Conservation (phyloP, 371 early-diverging fungal genomes). For the Mortierella sp. region DNA sequence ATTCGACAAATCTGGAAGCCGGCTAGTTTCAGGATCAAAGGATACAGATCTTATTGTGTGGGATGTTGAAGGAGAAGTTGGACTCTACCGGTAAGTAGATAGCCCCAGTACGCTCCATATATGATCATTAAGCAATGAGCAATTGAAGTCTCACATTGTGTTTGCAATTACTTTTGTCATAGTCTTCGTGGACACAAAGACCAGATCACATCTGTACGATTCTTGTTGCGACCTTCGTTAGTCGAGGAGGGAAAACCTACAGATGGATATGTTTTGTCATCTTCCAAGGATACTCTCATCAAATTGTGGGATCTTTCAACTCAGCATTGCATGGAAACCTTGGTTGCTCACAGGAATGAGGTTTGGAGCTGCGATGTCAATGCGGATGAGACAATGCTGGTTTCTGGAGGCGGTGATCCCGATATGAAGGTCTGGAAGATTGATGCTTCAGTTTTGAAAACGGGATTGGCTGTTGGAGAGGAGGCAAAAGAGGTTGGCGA, state of each 20-base stretch:
- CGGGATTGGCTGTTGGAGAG: slow-evolving; percentile 53
- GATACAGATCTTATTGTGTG: slow-evolving; percentile 96
- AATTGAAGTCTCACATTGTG: background rate
- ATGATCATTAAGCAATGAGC: background rate
- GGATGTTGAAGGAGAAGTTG: slow-evolving; percentile 94
- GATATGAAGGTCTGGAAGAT: slow-evolving; percentile 91
- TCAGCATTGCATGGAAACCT: slow-evolving; percentile 94
- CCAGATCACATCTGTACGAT: slow-evolving; percentile 79
- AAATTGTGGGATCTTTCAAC: slow-evolving; percentile 96
- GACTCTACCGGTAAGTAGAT: slow-evolving; percentile 71
- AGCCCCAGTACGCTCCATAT: background rate
- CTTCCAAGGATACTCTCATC: slow-evolving; percentile 94
- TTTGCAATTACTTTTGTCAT: background rate
- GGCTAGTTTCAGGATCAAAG: slow-evolving; percentile 90
- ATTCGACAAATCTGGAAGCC: slow-evolving; percentile 83
- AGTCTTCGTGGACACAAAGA: slow-evolving; percentile 96
- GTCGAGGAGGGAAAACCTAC: slow-evolving; percentile 57
- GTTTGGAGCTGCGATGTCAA: slow-evolving; percentile 88
- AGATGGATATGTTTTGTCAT: slow-evolving; percentile 83
- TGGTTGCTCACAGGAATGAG: slow-evolving; percentile 93
- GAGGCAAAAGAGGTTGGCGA: slow-evolving; percentile 59
- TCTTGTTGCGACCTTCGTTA: slow-evolving; percentile 43
- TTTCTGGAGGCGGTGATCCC: slow-evolving; percentile 90
- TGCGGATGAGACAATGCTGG: slow-evolving; percentile 69
- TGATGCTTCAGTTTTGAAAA: slow-evolving; percentile 63